Evolutionary conservation across 169 alveolate species (phyloP).

Genomic region (Fabrea salina): DNA sequence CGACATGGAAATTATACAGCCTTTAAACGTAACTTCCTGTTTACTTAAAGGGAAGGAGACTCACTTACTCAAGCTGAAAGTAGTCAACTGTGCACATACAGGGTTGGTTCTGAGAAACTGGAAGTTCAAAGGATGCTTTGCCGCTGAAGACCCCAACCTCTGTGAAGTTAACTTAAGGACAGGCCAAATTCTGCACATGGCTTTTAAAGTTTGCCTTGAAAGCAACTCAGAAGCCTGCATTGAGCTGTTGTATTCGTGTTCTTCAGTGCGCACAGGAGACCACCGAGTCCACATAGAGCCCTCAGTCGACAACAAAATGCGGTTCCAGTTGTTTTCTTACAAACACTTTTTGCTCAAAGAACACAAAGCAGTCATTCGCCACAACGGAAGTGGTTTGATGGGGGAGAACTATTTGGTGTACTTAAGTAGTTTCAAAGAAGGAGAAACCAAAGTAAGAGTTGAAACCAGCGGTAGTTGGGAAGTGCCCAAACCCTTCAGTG

Average conservation of each 20-base stretch:
- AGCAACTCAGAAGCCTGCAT: background rate
- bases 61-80: background rate
- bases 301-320: background rate
- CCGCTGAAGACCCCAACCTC: background rate
- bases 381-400: background rate
- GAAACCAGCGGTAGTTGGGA: background rate
- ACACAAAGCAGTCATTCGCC: background rate
- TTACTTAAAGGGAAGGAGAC: background rate
- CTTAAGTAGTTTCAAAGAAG: background rate
- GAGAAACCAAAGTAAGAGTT: background rate
- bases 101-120: background rate
- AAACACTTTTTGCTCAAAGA: background rate
- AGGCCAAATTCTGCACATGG: background rate
- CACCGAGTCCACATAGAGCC: conserved; percentile 1
- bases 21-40: background rate
- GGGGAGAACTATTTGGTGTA: background rate
- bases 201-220: background rate
- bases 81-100: background rate
- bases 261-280: background rate
- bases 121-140: background rate
- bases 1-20: background rate
- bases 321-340: background rate
- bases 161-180: background rate
- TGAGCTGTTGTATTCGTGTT: background rate
- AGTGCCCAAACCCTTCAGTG: background rate